These are phyloP conservation scores for Protomyces macrosporus DNA, from an alignment of 1,139 yeast species.

Conservation along the genomic window DNA sequence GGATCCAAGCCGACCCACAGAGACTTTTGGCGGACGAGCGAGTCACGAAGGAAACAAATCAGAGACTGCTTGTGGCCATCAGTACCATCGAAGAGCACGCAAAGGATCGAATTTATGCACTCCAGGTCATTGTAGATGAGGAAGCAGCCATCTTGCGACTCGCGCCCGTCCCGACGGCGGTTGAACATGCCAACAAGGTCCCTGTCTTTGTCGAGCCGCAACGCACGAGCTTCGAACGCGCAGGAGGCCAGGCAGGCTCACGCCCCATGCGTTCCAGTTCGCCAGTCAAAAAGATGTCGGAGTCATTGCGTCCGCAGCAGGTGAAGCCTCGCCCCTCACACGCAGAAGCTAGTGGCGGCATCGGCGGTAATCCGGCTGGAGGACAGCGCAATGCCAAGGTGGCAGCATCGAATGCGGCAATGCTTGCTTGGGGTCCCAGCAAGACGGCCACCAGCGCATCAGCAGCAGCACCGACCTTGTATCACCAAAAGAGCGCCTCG, in stretches of 20 bases:
- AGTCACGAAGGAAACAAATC: conserved; percentile 6
- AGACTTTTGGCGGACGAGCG: conserved; percentile 22
- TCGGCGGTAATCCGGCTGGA: neutral
- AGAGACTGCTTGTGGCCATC: conserved; percentile 9
- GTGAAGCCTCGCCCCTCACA: conserved; percentile 10
- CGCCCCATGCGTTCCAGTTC: conserved; percentile 9
- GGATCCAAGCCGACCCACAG: conserved; percentile 25
- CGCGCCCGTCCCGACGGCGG: neutral
- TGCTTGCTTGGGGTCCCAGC: conserved; percentile 27
- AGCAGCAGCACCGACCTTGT: neutral
- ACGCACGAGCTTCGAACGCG: conserved; percentile 10
- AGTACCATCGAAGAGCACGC: conserved; percentile 23
- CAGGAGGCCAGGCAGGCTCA: neutral
- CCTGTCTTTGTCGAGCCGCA: conserved; percentile 17
- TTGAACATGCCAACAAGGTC: conserved; percentile 1
- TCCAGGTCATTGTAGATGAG: conserved; percentile 16
- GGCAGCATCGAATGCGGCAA: conserved; percentile 24
- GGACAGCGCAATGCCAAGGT: conserved; percentile 20
- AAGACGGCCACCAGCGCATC: neutral
- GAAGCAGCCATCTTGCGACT: neutral
- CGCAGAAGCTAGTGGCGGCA: neutral
- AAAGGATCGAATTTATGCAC: conserved; percentile 18
- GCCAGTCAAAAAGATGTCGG: conserved; percentile 20
- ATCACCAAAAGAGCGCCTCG: conserved; percentile 7
- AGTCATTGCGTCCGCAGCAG: conserved; percentile 8